Base-by-base conservation (phyloP, 2,329 filamentous ascomycete species). In the Knufia petricola region DNA sequence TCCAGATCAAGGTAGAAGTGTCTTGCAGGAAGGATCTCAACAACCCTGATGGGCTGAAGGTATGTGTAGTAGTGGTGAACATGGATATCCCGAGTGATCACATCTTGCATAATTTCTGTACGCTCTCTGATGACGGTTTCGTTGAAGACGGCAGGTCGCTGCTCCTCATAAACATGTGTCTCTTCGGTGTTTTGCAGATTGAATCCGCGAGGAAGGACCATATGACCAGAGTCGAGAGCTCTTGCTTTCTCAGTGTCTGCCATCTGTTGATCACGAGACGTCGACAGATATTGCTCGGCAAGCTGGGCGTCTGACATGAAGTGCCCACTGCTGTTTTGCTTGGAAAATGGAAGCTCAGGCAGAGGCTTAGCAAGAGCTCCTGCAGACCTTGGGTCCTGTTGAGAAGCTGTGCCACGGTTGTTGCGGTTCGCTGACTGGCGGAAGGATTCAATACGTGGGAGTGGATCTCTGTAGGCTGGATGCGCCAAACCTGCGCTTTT, bases 81-180 rank as follows among this genome's bases (percentile, higher is more conserved):
- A 41, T 67, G 64, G 48, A 64, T 62, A 4, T 66, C 61, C n/a
- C 64, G 61, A 10, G 60, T 49, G 41, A 65, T 59, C 24, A 58
- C 53, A 48, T 65, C 59, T 49, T 64, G 50, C 6, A 55, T 42
- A 15, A 65, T 55, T 59, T 57, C 62, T 55, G 8, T 58, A 36
- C 3, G 59, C 46, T 34, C 57, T 12, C 46, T 58, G 17, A 55
- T 55, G 36, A 67, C 50, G 1, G 52, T 58, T 53, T 66, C 63
- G 21, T 66, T 63, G 4, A 57, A 61, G 8, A 66, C 61, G 37
- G 61, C 64, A 59, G 56, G 32, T 12, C 15, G 43, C 17, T 45
- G 15, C 19, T 37, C 41, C 13, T 47, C 20, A 10, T 24, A 26
- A 17, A 52, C 32, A 52, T 59, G 43, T 8, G 56, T 58, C 10